These are phyloP conservation scores for Neospermospora avenae DNA, from an alignment of 2,329 filamentous ascomycete species.

Conservation along the genomic window DNA sequence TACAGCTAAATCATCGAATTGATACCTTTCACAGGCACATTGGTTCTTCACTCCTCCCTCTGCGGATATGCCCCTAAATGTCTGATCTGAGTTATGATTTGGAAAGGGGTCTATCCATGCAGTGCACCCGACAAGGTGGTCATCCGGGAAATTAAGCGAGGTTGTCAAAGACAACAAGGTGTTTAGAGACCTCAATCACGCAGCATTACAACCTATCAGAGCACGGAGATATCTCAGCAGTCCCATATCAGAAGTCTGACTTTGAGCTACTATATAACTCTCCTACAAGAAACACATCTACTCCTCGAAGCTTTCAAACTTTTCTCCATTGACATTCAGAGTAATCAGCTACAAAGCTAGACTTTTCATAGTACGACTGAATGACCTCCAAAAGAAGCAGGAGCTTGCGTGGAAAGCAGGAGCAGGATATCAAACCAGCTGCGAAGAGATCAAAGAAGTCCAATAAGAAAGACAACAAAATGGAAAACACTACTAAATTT, in stretches of 20 bases:
- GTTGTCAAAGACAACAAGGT: background rate
- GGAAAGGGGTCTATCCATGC: background rate
- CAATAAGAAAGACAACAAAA: background rate
- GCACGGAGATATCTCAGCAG: background rate
- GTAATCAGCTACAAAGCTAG: background rate
- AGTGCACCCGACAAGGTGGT: background rate
- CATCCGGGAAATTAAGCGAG: background rate
- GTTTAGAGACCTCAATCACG: background rate
- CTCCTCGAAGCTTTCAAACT: background rate
- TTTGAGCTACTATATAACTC: background rate
- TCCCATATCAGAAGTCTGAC: background rate
- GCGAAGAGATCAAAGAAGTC: background rate
- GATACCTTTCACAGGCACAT: background rate
- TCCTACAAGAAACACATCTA: background rate
- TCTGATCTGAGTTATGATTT: too few relatives aligned
- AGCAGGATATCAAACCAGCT: background rate
- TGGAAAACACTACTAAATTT: background rate
- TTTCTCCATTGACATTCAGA: background rate
- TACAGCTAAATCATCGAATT: background rate
- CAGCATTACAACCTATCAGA: background rate
- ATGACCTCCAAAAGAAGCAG: background rate
- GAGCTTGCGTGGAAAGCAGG: background rate
- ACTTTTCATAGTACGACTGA: background rate
- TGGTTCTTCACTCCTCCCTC: too few relatives aligned
- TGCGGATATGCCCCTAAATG: too few relatives aligned